phyloP scores from a whole-genome alignment of 108 stramenopile species.

The Pseudonitzschia multiseries region DNA sequence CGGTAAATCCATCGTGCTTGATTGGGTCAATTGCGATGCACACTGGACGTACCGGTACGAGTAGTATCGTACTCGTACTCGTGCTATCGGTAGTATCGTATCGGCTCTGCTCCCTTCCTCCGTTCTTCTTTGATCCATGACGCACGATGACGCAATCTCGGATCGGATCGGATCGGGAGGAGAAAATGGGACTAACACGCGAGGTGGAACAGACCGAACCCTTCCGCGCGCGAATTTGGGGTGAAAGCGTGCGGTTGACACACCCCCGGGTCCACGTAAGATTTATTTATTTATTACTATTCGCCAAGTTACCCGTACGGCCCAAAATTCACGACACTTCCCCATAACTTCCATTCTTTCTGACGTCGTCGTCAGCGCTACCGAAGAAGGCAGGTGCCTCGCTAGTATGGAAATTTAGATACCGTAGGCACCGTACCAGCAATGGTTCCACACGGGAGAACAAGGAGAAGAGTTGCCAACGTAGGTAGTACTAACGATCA shows the following conservation, averaged over 20 bases:
- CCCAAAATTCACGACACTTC: background rate
- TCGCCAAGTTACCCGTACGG: background rate
- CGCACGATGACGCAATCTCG: background rate
- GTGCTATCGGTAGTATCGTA: too few relatives aligned
- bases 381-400: background rate
- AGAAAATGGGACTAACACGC: too few relatives aligned
- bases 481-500: background rate
- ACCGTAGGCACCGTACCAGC: background rate
- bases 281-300: background rate
- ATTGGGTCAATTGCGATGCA: too few relatives aligned
- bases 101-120: too few relatives aligned
- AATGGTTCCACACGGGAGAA: background rate
- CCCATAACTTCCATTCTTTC: background rate
- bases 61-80: too few relatives aligned
- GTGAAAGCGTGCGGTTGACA: background rate
- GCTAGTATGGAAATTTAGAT: too few relatives aligned
- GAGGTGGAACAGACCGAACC: too few relatives aligned
- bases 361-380: background rate
- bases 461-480: background rate
- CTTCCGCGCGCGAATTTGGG: too few relatives aligned
- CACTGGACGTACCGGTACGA: too few relatives aligned
- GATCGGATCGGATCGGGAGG: too few relatives aligned
- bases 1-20: too few relatives aligned
- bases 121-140: background rate
- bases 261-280: slow-evolving; percentile 1